Evolutionary conservation across 495 filamentous ascomycete genomes (phyloP), one percentile per base, ranked within the genome.

Genomic region (Xylaria longipes): DNA sequence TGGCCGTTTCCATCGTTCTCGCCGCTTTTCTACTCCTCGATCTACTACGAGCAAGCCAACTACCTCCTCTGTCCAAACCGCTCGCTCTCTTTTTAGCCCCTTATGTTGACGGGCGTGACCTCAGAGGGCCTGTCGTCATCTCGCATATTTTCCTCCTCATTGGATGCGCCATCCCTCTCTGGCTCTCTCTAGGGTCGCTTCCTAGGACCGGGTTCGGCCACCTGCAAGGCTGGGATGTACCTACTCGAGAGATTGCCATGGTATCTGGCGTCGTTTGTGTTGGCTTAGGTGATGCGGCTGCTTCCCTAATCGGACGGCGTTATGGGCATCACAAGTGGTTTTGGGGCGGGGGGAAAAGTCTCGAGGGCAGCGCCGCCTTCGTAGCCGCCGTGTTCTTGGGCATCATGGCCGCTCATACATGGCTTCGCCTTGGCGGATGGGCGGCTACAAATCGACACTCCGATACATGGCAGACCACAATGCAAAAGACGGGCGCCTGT

Each of bases 121-220:
- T 98, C 67, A 88, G 94, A 9, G 96, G 96, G 0, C 96, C 96
- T 0, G 95, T 98, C 50, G 95, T 99, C 50, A 91, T 99, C 50
- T 94, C 91, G 0, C 96, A 98, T 78, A 96, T 99, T 46, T 99
- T 99, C 75, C 85, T 99, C 29, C 88, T 99, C 27, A 91, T 98
- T 57, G 96, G 96, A n/a, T 97, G 97, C 71, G 94, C 95, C 0
- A 93, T 97, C 2, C 96, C 96, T 0, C 86, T 98, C 57, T 99
- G 96, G 96, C 86, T 98, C 2, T 93, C 92, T 2, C 84, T 98
- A 8, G 89, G 85, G 0, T 84, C 89, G n/a, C 82, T 91, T 0
- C 80, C 87, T 0, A 85, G 91, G 3, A 81, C 72, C 1, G 91
- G 84, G 4, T 72, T 80, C 0, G 84, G 73, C 2, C 78, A 80